Base-by-base conservation (phyloP, 1,139 yeast genomes). In the Tardiomyces depauwii region DNA sequence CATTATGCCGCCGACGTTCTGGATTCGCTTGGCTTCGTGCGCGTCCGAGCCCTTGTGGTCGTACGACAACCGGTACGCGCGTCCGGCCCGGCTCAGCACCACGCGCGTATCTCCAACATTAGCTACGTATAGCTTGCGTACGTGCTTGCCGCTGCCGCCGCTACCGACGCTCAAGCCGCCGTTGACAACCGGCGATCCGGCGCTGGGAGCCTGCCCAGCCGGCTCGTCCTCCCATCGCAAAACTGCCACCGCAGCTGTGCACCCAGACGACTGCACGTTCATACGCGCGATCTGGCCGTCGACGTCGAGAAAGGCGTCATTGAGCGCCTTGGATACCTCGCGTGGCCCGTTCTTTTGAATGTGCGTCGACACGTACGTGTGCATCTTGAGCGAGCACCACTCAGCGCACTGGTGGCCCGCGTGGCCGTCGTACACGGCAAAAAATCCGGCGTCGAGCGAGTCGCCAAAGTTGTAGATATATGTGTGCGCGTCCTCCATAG, bases 401-500 rank as follows among this genome's bases (percentile, higher is more conserved):
- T 93, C 79, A 1, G 98, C 95, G 10, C 95, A 82, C 54, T 80
- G 87, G 51, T 81, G 78, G 16, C 99, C 99, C 2, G 97, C 98
- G 66, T 91, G 99, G 13, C 99, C 99, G 64, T 91, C 99, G 64
- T 88, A 91, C 3, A 91, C 76, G 14, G 94, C 98, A 73, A 91
- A 89, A 62, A 86, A 91, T 2, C 96, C 98, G 82, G 95, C 85
- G 62, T 89, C 97, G 18, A 82, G 73, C 46, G 84, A 66, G 55
- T 87, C 94, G 27, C 91, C 93, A 68, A 84, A 91, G 66, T 91
- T 88, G 56, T 94, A 91, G 41, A 88, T 88, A 59, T 84, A 87
- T 0, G 95, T 85, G 62, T 91, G 97, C 11, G 93, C 94, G 63
- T 91, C 99, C 62, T 91, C 99, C 99, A 91, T 91, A 42, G 88